phyloP scores from a whole-genome alignment of 2,329 filamentous ascomycete species.

The Fonsecaea pugnacius region DNA sequence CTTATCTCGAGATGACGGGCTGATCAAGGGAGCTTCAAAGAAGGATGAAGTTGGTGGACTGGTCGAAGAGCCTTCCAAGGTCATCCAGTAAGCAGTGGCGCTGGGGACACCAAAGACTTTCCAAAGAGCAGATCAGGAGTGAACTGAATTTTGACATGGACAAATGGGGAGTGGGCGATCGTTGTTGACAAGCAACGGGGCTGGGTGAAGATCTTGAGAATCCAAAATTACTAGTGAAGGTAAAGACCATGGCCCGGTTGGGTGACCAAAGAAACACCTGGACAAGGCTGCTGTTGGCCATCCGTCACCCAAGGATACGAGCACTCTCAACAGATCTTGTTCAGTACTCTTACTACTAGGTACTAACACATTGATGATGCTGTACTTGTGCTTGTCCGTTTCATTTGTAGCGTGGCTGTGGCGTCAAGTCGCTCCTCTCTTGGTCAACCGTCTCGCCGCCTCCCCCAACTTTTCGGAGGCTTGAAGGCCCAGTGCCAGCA shows the following conservation, averaged over 20 bases:
- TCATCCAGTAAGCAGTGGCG: neutral
- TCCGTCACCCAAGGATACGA: neutral
- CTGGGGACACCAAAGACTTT: neutral
- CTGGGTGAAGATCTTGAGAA: constrained; percentile 2
- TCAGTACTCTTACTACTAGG: neutral
- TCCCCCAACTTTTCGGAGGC: constrained; percentile 8
- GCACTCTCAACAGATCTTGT: neutral
- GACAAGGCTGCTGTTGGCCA: neutral
- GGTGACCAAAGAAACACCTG: neutral
- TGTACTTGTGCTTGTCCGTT: neutral
- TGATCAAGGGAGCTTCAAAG: constrained; percentile 1
- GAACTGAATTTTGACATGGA: neutral
- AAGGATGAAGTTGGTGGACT: neutral
- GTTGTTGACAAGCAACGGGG: constrained; percentile 2
- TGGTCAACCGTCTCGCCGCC: constrained; percentile 2
- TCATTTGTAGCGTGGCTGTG: constrained; percentile 14
- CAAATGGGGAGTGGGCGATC: neutral
- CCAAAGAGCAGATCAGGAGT: neutral
- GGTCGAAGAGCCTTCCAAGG: neutral
- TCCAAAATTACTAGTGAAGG: constrained; percentile 1
- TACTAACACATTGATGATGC: neutral
- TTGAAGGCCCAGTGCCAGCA: neutral
- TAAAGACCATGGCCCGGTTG: neutral
- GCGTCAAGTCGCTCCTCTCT: constrained; percentile 8
- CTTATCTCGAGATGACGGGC: neutral